Base-by-base conservation (phyloP, 208 protist genomes). In the Angomonas ambiguus region DNA sequence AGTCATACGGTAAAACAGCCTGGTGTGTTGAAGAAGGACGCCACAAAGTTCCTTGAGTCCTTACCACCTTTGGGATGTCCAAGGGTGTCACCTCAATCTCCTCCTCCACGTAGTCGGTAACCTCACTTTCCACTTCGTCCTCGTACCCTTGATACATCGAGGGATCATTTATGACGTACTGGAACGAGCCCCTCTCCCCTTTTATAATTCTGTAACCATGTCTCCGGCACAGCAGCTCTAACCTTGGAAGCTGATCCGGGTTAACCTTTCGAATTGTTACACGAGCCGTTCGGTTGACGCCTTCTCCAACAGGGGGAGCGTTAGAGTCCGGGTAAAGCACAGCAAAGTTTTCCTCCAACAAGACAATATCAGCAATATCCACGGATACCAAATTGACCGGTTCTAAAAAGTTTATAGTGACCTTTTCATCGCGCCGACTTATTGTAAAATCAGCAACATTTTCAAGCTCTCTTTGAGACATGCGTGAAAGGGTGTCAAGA, bases 311-410 rank as follows among this genome's bases (percentile, higher is more conserved):
- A 0, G 80, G 67, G 0, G 78, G 77, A 2, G 64, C 49, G 11
- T 69, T 51, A 42, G 69, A 63, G 57, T 62, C 33, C 11, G 83
- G 85, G 72, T 88, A 91, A 55, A 96, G 72, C 10, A 53, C 49
- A 3, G 92, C 91, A 10, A 79, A 64, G n/a, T 82, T 77, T 16
- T n/a, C 53, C 51, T 67, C 57, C 51, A 96, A 77, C 8, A 59
- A 51, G 31, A 96, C 22, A 28, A 73, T 76, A 4, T 85, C 81
- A 13, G 72, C 74, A 25, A 96, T 67, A 27, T 94, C 85, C 18
- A 79, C 75, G 25, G 82, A 71, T 56, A 92, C 76, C 30, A 96
- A 62, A 58, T 92, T 92, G n/a, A 96, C 91, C 24, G 87, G 85
- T 18, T 85, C 82, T 32, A 89, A 67, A 68, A 96, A 96, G 24